phyloP scores from a whole-genome alignment of 768 basidiomycete species.

The Inosperma sp. region DNA sequence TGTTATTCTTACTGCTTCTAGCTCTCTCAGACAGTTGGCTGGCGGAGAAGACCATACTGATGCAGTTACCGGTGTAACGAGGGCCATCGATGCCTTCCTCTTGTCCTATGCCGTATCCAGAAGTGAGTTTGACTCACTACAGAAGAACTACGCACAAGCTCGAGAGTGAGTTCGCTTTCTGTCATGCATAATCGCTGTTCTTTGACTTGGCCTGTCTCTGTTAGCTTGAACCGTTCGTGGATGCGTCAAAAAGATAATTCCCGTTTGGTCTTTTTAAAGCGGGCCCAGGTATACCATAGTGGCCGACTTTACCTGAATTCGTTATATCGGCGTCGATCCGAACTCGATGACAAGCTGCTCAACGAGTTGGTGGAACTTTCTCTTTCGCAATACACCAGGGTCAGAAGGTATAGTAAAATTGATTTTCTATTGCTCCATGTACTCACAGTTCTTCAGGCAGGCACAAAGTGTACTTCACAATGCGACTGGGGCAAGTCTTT shows the following conservation, averaged over 20 bases:
- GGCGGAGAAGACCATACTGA: slow-evolving; percentile 83
- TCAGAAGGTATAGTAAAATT: slow-evolving; percentile 53
- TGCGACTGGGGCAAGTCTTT: slow-evolving; percentile 53
- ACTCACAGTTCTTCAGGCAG: slow-evolving; percentile 43
- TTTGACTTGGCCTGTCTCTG: slow-evolving; percentile 3
- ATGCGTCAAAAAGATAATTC: slow-evolving; percentile 71
- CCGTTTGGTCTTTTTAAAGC: slow-evolving; percentile 67
- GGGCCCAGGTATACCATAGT: slow-evolving; percentile 75
- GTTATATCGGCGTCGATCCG: slow-evolving; percentile 66
- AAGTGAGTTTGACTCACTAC: slow-evolving; percentile 54
- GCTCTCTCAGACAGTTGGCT: slow-evolving; percentile 53
- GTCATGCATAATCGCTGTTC: not conserved
- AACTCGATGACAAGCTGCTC: slow-evolving; percentile 67
- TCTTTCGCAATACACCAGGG: slow-evolving; percentile 73
- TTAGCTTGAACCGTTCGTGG: slow-evolving; percentile 65
- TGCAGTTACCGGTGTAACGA: slow-evolving; percentile 67
- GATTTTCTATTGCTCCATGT: not conserved
- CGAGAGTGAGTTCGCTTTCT: slow-evolving; percentile 46
- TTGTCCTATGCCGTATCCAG: slow-evolving; percentile 65
- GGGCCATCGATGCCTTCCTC: slow-evolving; percentile 71
- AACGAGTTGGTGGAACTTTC: slow-evolving; percentile 68
- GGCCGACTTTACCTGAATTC: slow-evolving; percentile 74
- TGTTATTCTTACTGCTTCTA: slow-evolving; percentile 63
- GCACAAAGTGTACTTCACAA: slow-evolving; percentile 63
- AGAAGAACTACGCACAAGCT: slow-evolving; percentile 61